These are phyloP conservation scores for Thermochaetoides thermophila DNA, from an alignment of 495 filamentous ascomycete species.

Conservation along the genomic window DNA sequence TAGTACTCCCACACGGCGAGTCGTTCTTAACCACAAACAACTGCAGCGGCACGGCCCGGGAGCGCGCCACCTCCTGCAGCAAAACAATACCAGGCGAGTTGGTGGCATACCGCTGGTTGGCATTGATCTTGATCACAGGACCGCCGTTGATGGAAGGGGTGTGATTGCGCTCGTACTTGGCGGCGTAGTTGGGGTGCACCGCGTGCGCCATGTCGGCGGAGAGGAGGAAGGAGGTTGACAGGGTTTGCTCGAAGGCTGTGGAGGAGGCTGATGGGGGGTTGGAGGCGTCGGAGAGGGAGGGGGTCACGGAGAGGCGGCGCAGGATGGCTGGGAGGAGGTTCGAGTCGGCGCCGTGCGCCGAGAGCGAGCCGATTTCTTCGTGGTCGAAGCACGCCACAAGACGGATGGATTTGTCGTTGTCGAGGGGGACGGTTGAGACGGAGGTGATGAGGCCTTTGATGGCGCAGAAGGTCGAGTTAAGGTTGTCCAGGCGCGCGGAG, in stretches of 20 bases:
- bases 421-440: conserved; percentile 44
- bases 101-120: conserved; percentile 89
- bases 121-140: conserved; percentile 93
- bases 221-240: conserved; percentile 82
- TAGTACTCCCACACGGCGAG: conserved; percentile 84
- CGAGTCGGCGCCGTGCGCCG: conserved; percentile 85
- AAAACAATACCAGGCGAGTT: conserved; percentile 92
- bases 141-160: conserved; percentile 92
- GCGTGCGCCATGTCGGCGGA: conserved; percentile 97
- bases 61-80: conserved; percentile 67
- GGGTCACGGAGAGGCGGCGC: conserved; percentile 70
- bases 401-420: conserved; percentile 67
- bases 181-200: conserved; percentile 83
- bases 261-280: conserved; percentile 32
- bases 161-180: conserved; percentile 83
- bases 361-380: conserved; percentile 87
- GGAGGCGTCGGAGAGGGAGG: conserved; percentile 30
- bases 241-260: conserved; percentile 86
- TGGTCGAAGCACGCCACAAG: conserved; percentile 91
- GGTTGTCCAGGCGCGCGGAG: conserved; percentile 83
- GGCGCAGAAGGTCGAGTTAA: conserved; percentile 87
- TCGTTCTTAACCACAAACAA: conserved; percentile 95
- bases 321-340: conserved; percentile 82
- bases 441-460: conserved; percentile 70
- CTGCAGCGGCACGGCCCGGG: conserved; percentile 65